Conservation (phyloP, 352 stramenopile genomes). For the Pythium catenulatum region DNA sequence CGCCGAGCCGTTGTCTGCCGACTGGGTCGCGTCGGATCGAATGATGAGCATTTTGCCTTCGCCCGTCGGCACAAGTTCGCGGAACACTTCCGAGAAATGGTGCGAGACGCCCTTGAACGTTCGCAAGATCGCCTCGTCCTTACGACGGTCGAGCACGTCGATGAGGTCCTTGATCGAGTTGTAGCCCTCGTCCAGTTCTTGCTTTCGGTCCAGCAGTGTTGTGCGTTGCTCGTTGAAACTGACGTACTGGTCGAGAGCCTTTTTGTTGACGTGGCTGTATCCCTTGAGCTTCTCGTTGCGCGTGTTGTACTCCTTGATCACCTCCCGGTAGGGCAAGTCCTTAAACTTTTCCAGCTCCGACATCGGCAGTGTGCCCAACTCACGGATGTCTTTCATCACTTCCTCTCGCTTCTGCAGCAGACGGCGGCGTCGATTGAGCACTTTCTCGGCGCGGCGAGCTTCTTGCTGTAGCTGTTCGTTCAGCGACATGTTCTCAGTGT, state of each 20-base stretch:
- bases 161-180: constrained; percentile 93
- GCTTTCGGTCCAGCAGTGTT: constrained; percentile 96
- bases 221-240: constrained; percentile 97
- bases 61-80: constrained; percentile 97
- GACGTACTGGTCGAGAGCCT: constrained; percentile 99
- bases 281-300: constrained; percentile 98
- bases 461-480: constrained; percentile 93
- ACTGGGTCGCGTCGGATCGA: constrained; percentile 81
- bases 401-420: constrained; percentile 95
- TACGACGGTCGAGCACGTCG: constrained; percentile 96
- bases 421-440: constrained; percentile 86
- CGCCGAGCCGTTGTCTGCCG: constrained; percentile 20
- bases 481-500: constrained; percentile 77
- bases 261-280: constrained; percentile 99
- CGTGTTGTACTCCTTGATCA: constrained; percentile 97
- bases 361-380: constrained; percentile 97
- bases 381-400: constrained; percentile 97
- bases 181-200: constrained; percentile 97
- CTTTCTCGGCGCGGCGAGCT: constrained; percentile 87
- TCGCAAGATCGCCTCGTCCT: constrained; percentile 98
- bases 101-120: constrained; percentile 98
- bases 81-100: constrained; percentile 99
- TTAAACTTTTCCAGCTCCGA: constrained; percentile 96
- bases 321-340: constrained; percentile 88
- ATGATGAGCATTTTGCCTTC: constrained; percentile 98